phyloP scores from a whole-genome alignment of 1,139 yeast genomes.

The Hemisphaericaspora lyxosophila region DNA sequence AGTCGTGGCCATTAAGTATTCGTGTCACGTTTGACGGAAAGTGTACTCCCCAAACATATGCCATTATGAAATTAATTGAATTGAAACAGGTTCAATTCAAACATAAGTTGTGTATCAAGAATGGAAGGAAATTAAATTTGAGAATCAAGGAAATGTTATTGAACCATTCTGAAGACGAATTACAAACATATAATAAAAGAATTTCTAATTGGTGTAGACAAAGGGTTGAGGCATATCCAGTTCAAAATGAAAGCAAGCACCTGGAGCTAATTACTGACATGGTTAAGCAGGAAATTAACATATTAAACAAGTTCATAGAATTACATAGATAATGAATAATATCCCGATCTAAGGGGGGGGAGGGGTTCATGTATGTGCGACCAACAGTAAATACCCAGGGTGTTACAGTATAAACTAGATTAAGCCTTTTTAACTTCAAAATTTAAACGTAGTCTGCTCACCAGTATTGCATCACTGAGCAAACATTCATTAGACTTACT shows the following conservation, averaged over 20 bases:
- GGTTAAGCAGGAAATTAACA: constrained; percentile 19
- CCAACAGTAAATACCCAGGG: no score
- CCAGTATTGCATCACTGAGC: no score
- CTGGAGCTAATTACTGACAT: constrained; percentile 13
- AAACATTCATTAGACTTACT: no score
- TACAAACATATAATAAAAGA: constrained; percentile 15
- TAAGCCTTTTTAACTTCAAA: no score
- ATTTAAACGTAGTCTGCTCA: no score
- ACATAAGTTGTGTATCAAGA: constrained; percentile 13
- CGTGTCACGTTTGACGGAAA: constrained; percentile 23
- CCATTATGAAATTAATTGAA: constrained; percentile 24
- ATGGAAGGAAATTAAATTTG: constrained; percentile 9
- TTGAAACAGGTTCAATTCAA: constrained; percentile 28
- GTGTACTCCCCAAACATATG: constrained; percentile 26
- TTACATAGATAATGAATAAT: constrained; percentile 7
- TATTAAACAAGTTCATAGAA: constrained; percentile 15
- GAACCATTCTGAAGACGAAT: constrained; percentile 13
- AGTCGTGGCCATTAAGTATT: constrained; percentile 31
- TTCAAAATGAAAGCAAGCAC: constrained; percentile 11
- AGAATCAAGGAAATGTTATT: constrained; percentile 11
- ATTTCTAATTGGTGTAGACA: constrained; percentile 24
- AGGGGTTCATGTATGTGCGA: no score
- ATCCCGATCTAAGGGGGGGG: no score
- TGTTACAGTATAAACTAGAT: no score
- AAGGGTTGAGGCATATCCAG: constrained; percentile 19